Base-by-base conservation (phyloP, 495 filamentous ascomycete genomes). In the Aspergillus egyptiacus region DNA sequence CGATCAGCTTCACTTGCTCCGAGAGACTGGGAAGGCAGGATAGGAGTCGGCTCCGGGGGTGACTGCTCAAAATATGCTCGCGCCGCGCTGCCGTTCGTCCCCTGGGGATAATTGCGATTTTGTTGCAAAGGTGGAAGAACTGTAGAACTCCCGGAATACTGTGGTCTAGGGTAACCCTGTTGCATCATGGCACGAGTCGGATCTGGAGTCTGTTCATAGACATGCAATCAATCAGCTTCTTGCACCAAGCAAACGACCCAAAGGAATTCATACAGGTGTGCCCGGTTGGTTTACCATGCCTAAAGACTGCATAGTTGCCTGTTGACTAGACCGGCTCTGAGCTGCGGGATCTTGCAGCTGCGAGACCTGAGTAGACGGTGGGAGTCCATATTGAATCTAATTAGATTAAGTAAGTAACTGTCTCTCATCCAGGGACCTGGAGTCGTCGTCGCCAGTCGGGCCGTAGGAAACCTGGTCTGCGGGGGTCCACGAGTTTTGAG, bases 111-210 rank as follows among this genome's bases (percentile, higher is more conserved):
- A 33, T 61, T 60, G 58, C 68, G 63, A 45, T 51, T 65, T 35
- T 61, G 66, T 49, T 71, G 68, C 38, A 71, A 49, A 36, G 69
- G 69, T 48, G 68, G 69, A 45, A 70, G 65, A 44, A 63, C 64
- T 20, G 67, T 64, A 38, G 65, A 64, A 33, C 55, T 56, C 25
- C 60, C 54, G 44, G 60, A 55, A 47, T 67, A 69, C 43, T 64
- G 62, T 27, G 67, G 47, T 46, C 69, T 62, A 48, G 62, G 47
- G 51, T 72, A 72, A 35, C 61, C 65, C 54, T 69, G 67, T 25
- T 62, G 54, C 61, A 71, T 68, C 64, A 72, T 70, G 45, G 63
- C 56, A 57, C 63, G 65, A 41, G 67, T 68, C 34, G 67, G 66
- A 54, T 72, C 69, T 37, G 65, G 55, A 48, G 67, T 67, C 69